These are phyloP conservation scores for Tylopilus intermedius DNA, from an alignment of 768 basidiomycete species.

Conservation along the genomic window DNA sequence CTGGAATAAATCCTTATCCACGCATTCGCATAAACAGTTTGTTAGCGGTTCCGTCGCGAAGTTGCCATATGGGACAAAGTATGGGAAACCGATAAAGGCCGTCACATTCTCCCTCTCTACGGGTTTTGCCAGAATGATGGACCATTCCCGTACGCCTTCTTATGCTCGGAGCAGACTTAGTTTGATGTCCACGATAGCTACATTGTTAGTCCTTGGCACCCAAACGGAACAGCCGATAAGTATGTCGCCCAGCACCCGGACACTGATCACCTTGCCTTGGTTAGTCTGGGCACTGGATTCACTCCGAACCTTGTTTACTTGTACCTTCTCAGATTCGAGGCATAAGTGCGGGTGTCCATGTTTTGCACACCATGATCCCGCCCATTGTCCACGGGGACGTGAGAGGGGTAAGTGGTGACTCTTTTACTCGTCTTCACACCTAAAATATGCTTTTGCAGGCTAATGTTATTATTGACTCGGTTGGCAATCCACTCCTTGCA, in stretches of 20 bases:
- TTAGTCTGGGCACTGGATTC: slow-evolving; percentile 15
- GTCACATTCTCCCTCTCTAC: slow-evolving; percentile 53
- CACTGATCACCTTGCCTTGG: slow-evolving; percentile 43
- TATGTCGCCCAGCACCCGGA: slow-evolving; percentile 41
- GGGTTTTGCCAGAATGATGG: slow-evolving; percentile 54
- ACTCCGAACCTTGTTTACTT: not conserved
- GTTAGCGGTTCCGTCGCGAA: slow-evolving; percentile 49
- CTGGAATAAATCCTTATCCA: not conserved
- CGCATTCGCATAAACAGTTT: slow-evolving; percentile 3
- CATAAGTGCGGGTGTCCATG: slow-evolving; percentile 42
- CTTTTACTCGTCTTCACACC: not conserved
- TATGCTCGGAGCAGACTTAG: not conserved
- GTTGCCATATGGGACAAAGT: slow-evolving; percentile 51
- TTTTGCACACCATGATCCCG: slow-evolving; percentile 47
- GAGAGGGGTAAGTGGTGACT: slow-evolving; percentile 38
- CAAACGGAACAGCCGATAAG: slow-evolving; percentile 45
- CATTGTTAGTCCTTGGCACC: slow-evolving; percentile 56
- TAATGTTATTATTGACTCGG: slow-evolving; percentile 46
- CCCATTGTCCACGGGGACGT: slow-evolving; percentile 52
- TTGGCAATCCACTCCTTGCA: slow-evolving; percentile 46
- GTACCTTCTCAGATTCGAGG: slow-evolving; percentile 36
- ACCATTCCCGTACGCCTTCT: slow-evolving; percentile 45
- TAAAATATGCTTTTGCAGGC: slow-evolving; percentile 28
- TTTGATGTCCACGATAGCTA: slow-evolving; percentile 33
- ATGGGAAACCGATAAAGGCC: slow-evolving; percentile 49